Base-by-base conservation (phyloP, 2,329 filamentous ascomycete species). In the Calcarisporium arbuscula region DNA sequence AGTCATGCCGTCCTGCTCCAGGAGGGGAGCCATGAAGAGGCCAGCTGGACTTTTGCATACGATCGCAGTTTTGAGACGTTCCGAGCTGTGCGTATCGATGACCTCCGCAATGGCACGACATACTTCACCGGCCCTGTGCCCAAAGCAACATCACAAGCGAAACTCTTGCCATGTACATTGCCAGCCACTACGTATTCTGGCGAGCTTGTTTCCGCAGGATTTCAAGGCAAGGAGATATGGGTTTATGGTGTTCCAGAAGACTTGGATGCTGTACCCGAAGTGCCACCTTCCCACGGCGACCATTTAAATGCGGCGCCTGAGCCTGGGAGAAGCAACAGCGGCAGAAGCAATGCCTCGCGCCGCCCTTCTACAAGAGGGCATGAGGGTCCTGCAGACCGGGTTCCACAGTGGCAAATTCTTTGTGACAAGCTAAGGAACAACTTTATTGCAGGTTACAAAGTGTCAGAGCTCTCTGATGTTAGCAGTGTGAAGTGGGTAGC, bases 61-160 rank as follows among this genome's bases (percentile, higher is more conserved):
- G 84, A 90, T 51, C 68, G 77, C 42, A 79, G 78, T 41, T 81
- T 87, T 38, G 82, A 85, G 55, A 85, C 81, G 1, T 90, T 90
- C 54, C 75, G 83, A 39, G 81, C 84, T 16, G 82, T 89, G 18
- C 74, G 82, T 27, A 77, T 85, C 34, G 83, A 85, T 49, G 82
- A 88, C 46, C 62, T 85, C 12, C 72, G 80, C 30, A 85, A 85
- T 44, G 84, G 84, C 25, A 84, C 82, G 8, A 85, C 82, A 1
- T 88, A 88, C 53, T 89, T 90, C 50, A 81, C 82, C 4, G 84
- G 82, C 0, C 85, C 85, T 1, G 59, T 71, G 9, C 74, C 77
- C 5, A 65, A 63, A 20, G 52, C 65, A 6, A 49, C 56, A 6
- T 68, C 70, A 6, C 68, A 72, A 32, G 65, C 70, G n/a, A 79